These are phyloP conservation scores for Prunus yedoensis DNA, from an alignment of 331 rosid genomes.

Conservation along the genomic window DNA sequence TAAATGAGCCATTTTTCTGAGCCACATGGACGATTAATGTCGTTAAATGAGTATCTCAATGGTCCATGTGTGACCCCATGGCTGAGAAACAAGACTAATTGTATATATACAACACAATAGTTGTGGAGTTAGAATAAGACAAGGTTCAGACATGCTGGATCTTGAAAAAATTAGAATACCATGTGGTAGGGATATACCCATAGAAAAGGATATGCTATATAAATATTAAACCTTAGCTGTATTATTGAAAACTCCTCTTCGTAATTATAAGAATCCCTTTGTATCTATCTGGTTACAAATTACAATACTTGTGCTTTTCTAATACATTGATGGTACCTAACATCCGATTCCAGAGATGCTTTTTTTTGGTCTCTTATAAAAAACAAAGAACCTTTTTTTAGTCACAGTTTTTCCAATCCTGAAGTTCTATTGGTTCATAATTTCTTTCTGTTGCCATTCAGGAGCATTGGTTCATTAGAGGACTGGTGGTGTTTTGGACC, in stretches of 20 bases:
- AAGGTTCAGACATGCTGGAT: not conserved
- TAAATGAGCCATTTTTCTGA: no score
- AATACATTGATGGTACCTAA: no score
- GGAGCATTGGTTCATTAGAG: not conserved
- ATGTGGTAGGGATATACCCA: not conserved
- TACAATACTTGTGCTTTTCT: no score
- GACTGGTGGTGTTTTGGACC: not conserved
- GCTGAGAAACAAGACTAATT: not conserved
- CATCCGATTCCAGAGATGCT: not conserved
- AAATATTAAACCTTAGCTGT: not conserved
- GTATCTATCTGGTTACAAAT: not conserved
- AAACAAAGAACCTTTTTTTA: not conserved
- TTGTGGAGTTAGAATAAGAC: not conserved
- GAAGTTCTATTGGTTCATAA: not conserved
- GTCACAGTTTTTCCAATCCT: not conserved
- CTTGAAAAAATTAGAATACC: not conserved
- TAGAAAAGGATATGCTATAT: not conserved
- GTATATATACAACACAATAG: not conserved
- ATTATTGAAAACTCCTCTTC: not conserved
- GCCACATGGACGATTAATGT: no score
- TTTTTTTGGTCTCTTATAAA: not conserved
- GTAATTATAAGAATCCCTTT: not conserved
- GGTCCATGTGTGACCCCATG: not conserved
- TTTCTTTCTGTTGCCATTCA: not conserved
- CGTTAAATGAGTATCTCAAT: not conserved